Base-by-base conservation (phyloP, 331 rosid genomes). In the Saraca asoca region DNA sequence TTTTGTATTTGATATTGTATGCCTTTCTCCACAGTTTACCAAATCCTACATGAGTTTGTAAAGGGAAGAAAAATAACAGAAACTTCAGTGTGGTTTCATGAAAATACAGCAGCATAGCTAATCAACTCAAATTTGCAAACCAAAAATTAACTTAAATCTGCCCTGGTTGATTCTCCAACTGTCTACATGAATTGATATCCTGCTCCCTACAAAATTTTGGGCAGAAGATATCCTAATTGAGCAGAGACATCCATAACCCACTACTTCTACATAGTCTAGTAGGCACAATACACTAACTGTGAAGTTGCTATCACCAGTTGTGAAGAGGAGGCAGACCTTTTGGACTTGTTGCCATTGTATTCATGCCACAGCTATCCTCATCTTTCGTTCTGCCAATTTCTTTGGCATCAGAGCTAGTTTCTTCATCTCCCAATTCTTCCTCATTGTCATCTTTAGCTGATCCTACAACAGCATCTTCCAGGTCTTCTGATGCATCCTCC, bases 401-500 rank as follows among this genome's bases (percentile, higher is more conserved):
- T 68, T 73, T 78, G 1, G 41, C 75, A 50, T 31, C 75, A 7
- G 82, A 80, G 79, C 72, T 78, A 58, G 31, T 24, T 24, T 63
- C 31, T 51, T 78, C 67, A 45, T 73, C 81, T 61, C 20, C 76
- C 74, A 60, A 67, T 53, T 58, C 85, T 20, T 67, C 83, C 46
- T 74, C 80, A 38, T 62, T 66, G 73, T 69, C 80, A 35, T 74
- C 76, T 70, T 74, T 76, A 1, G 53, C 53, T 60, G 83, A 81
- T 74, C 79, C 71, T 50, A 64, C 48, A n/a, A 64, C 70, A 31
- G 43, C 77, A 60, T 65, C 76, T 67, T 77, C 77, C 42, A 54
- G 54, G 62, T 67, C 80, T 42, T 71, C 80, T 3, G 83, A 72
- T 62, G 71, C 76, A 49, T 69, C 72, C 12, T 60, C 73, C 69